Evolutionary conservation across 352 stramenopile species (phyloP).

Genomic region (Phytophthora chlamydospora): DNA sequence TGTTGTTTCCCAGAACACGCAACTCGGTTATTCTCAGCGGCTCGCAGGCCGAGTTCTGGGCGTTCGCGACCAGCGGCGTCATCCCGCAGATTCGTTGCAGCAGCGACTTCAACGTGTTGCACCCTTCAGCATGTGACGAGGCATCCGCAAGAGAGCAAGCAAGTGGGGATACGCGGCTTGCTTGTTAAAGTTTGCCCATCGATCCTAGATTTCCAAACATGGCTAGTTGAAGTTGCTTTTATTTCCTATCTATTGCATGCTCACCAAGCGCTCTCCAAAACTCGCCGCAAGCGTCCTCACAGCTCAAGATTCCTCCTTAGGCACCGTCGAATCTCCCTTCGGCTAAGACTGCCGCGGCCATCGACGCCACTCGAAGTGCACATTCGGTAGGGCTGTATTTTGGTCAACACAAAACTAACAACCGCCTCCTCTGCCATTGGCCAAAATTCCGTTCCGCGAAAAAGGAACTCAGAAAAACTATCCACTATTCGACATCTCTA

Average conservation of each 20-base stretch:
- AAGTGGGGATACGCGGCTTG: too few species aligned
- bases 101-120: neutral
- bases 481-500: neutral
- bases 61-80: too few species aligned
- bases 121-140: neutral
- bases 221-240: slow-evolving; percentile 10
- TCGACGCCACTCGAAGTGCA: too few species aligned
- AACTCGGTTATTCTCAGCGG: too few species aligned
- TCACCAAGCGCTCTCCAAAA: neutral
- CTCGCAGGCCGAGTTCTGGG: too few species aligned
- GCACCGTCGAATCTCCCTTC: too few species aligned
- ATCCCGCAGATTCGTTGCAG: neutral
- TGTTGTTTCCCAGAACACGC: too few species aligned
- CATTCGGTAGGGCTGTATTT: too few species aligned
- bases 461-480: slow-evolving; percentile 11
- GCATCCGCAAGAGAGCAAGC: neutral
- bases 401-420: neutral
- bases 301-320: slow-evolving; percentile 1
- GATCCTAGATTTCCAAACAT: neutral
- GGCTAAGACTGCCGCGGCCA: too few species aligned
- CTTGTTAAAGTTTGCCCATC: neutral
- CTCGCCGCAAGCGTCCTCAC: neutral
- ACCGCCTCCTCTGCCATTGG: slow-evolving; percentile 8
- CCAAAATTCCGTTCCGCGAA: neutral
- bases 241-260: neutral